phyloP scores from a whole-genome alignment of 2,329 filamentous ascomycete genomes.

The Aspergillus alliaceus region DNA sequence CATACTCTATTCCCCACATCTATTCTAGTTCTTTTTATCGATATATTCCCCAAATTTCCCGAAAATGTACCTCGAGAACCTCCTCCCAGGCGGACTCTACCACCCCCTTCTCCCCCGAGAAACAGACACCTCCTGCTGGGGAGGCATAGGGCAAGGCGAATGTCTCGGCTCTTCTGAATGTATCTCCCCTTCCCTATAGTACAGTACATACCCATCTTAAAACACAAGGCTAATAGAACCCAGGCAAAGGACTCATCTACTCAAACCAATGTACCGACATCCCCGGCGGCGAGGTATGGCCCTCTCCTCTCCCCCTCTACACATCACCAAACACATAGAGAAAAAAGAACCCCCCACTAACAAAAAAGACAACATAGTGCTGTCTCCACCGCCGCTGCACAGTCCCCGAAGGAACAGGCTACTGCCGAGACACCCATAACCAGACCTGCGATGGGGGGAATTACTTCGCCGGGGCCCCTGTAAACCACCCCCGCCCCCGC shows the following conservation, averaged over 20 bases:
- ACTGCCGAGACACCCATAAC: slow-evolving; percentile 8
- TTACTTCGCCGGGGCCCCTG: slow-evolving; percentile 4
- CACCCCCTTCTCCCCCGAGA: not conserved
- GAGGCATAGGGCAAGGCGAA: slow-evolving; percentile 3
- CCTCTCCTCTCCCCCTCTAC: not conserved
- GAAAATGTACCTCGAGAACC: not conserved
- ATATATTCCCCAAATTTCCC: not conserved
- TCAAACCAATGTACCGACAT: slow-evolving; percentile 6
- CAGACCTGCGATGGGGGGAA: slow-evolving; percentile 10
- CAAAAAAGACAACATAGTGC: slow-evolving; percentile 2
- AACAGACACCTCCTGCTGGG: not conserved
- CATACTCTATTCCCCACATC: not conserved
- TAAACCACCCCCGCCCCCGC: not conserved
- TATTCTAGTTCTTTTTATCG: not conserved
- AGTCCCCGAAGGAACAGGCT: slow-evolving; percentile 3
- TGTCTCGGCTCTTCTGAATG: slow-evolving; percentile 1
- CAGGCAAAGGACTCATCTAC: slow-evolving; percentile 11
- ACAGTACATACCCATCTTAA: no score
- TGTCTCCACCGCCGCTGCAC: slow-evolving; percentile 7
- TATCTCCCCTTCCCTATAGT: not conserved
- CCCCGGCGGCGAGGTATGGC: not conserved
- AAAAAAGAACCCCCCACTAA: not conserved
- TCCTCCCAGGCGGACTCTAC: not conserved
- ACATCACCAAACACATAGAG: not conserved
- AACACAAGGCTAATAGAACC: not conserved